Evolutionary conservation across 192 early-diverging fungal species (phyloP).

Genomic region (Spizellomyces sp.): DNA sequence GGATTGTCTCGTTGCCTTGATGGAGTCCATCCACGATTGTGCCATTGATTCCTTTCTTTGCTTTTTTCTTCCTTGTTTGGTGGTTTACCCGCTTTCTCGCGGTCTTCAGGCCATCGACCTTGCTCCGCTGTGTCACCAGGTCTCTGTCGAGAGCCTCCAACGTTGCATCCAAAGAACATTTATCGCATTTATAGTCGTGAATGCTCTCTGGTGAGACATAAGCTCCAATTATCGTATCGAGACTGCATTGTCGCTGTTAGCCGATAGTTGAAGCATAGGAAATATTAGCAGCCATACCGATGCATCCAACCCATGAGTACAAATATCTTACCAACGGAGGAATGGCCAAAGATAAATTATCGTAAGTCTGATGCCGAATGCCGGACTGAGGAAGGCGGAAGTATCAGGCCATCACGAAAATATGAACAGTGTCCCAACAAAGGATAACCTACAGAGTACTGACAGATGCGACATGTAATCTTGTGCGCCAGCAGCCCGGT

Average conservation of each 20-base stretch:
- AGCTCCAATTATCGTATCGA: conserved; percentile 56
- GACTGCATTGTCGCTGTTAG: conserved; percentile 34
- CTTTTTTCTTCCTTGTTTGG: neutral
- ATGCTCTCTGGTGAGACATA: conserved; percentile 66
- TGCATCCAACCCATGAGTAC: neutral
- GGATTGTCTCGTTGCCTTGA: no score
- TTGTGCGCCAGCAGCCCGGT: conserved; percentile 74
- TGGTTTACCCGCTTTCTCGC: neutral
- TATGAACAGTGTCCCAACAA: conserved; percentile 4
- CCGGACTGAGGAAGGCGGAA: conserved; percentile 46
- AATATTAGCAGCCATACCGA: neutral
- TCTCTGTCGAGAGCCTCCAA: conserved; percentile 36
- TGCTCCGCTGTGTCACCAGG: conserved; percentile 21
- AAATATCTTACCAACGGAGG: conserved; percentile 43
- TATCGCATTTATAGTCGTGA: conserved; percentile 66
- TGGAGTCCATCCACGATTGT: no score
- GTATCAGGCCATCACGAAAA: no score
- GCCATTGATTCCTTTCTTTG: no score
- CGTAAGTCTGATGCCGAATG: conserved; percentile 79
- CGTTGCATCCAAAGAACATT: conserved; percentile 62
- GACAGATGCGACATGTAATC: conserved; percentile 77
- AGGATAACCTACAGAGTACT: conserved; percentile 58
- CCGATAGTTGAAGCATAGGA: neutral
- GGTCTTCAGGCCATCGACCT: neutral
- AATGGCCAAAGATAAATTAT: conserved; percentile 73